Conservation (phyloP, 768 basidiomycete species). For the Clitopilus passeckerianus region DNA sequence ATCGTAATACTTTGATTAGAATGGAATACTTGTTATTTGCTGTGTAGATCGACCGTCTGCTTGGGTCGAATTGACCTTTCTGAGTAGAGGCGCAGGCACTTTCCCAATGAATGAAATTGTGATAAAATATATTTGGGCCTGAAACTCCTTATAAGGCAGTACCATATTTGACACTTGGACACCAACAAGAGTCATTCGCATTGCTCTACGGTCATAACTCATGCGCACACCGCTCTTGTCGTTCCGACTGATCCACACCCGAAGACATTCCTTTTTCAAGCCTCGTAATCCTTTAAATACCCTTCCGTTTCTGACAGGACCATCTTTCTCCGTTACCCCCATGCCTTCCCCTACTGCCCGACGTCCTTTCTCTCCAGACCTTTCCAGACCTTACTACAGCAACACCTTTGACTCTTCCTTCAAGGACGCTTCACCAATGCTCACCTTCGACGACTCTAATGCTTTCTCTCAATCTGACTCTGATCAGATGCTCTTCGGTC, state of each 20-base stretch:
- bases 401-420: slow-evolving; percentile 16
- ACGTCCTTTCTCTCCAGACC: not conserved
- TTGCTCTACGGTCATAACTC: not conserved
- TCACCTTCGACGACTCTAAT: slow-evolving; percentile 29
- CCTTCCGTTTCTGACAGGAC: not conserved
- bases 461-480: slow-evolving; percentile 31
- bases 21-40: slow-evolving; percentile 4
- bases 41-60: slow-evolving; percentile 15
- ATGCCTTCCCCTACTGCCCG: not conserved
- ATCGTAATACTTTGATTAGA: slow-evolving; percentile 29
- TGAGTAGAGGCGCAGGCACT: not conserved
- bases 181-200: not conserved
- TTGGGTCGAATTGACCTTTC: not conserved
- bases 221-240: not conserved
- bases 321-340: not conserved
- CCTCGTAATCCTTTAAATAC: not conserved
- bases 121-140: not conserved
- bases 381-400: slow-evolving; percentile 17
- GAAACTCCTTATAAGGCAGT: not conserved
- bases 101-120: not conserved
- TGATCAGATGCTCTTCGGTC: slow-evolving; percentile 55
- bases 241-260: not conserved
- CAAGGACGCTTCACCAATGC: slow-evolving; percentile 23
- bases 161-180: not conserved
- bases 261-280: not conserved